These are phyloP conservation scores for Ascochyta pisi DNA, from an alignment of 2,329 filamentous ascomycete genomes.

Conservation along the genomic window DNA sequence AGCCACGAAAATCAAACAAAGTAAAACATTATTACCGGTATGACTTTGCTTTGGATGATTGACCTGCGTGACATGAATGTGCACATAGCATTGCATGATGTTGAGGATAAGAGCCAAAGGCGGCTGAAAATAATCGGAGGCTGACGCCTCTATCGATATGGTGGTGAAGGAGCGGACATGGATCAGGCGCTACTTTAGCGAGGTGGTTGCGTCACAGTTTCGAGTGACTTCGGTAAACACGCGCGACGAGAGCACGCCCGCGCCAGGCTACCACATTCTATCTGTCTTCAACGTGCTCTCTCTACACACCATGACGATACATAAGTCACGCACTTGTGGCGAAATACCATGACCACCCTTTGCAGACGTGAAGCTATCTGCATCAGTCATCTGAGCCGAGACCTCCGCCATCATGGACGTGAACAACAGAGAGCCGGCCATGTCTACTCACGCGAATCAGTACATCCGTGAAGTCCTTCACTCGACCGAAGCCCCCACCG, in stretches of 20 bases:
- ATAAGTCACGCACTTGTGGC: slow-evolving; percentile 5
- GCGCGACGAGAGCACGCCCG: slow-evolving; percentile 17
- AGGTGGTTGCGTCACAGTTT: slow-evolving; percentile 39
- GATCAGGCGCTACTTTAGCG: slow-evolving; percentile 32
- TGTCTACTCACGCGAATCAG: slow-evolving; percentile 48
- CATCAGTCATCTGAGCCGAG: background rate
- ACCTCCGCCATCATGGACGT: slow-evolving; percentile 33
- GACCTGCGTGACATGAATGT: no score
- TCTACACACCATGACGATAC: slow-evolving; percentile 17
- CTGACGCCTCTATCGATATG: slow-evolving; percentile 1
- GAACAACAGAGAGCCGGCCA: slow-evolving; percentile 28
- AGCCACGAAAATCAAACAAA: slow-evolving; percentile 11
- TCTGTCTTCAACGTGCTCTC: slow-evolving; percentile 6
- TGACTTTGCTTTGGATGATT: no score
- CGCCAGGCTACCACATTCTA: slow-evolving; percentile 28
- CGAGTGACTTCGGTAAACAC: slow-evolving; percentile 24
- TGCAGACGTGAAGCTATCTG: background rate
- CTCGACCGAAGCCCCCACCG: slow-evolving; percentile 41
- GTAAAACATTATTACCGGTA: background rate
- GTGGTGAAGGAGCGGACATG: background rate
- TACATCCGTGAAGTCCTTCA: slow-evolving; percentile 56
- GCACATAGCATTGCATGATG: no score
- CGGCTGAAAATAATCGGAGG: background rate
- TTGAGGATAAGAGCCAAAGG: background rate
- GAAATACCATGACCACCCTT: slow-evolving; percentile 24